phyloP scores from a whole-genome alignment of 371 early-diverging fungal species.

The Dentiscutata heterogama region DNA sequence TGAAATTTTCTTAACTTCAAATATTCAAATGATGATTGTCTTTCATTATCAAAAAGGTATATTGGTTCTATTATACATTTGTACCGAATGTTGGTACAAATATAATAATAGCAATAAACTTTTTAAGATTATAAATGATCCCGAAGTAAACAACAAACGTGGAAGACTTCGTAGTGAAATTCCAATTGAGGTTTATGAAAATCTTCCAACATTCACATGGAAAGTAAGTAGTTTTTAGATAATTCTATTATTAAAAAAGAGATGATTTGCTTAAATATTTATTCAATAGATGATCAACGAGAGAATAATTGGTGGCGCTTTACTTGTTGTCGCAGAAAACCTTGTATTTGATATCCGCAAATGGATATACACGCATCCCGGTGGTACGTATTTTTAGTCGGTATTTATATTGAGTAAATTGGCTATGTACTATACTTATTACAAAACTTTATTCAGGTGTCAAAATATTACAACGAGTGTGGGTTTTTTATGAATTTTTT shows the following conservation, averaged over 20 bases:
- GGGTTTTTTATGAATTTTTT: not conserved
- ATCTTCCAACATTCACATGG: not conserved
- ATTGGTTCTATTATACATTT: not conserved
- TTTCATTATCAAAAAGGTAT: not conserved
- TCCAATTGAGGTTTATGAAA: not conserved
- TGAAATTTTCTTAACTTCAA: not conserved
- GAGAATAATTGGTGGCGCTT: conserved; percentile 39
- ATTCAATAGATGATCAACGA: conserved; percentile 25
- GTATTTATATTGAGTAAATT: too few species aligned
- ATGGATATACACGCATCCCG: conserved; percentile 45
- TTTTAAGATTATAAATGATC: too few species aligned
- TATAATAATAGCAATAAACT: not conserved
- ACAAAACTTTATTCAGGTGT: not conserved
- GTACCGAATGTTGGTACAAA: not conserved
- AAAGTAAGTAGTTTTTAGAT: not conserved
- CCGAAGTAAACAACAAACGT: too few species aligned
- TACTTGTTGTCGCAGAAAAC: conserved; percentile 45
- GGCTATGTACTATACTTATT: too few species aligned
- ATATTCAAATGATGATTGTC: not conserved
- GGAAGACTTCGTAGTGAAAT: not conserved
- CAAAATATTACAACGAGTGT: conserved; percentile 44
- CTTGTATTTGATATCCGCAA: conserved; percentile 44
- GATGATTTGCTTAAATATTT: too few species aligned
- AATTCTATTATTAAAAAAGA: too few species aligned
- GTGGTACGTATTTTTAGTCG: not conserved